These are phyloP conservation scores for Candida piceae DNA, from an alignment of 805 yeast genomes.

Conservation along the genomic window DNA sequence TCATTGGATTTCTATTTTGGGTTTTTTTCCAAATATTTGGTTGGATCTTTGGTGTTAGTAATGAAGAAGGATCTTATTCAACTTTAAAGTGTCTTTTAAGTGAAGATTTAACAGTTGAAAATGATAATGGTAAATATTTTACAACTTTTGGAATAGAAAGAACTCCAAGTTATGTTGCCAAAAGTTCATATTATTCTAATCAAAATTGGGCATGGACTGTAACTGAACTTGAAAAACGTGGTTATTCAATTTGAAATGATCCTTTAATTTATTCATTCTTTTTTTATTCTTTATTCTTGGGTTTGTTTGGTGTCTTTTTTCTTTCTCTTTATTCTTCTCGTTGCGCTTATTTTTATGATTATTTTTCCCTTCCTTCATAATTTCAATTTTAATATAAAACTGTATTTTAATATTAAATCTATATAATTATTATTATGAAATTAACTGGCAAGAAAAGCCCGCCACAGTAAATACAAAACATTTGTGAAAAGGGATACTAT, in stretches of 20 bases:
- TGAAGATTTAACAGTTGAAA: slow-evolving; percentile 40
- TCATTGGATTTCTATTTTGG: slow-evolving; percentile 75
- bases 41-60: slow-evolving; percentile 61
- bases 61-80: slow-evolving; percentile 66
- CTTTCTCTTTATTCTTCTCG: too few species aligned
- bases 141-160: slow-evolving; percentile 55
- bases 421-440: too few species aligned
- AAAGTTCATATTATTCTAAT: slow-evolving; percentile 54
- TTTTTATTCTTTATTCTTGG: too few species aligned
- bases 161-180: slow-evolving; percentile 54
- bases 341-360: too few species aligned
- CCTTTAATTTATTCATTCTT: too few species aligned
- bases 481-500: too few species aligned
- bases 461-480: too few species aligned
- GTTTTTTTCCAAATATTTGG: slow-evolving; percentile 65
- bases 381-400: too few species aligned
- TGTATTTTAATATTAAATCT: too few species aligned
- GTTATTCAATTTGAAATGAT: slow-evolving; percentile 32
- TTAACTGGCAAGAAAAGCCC: too few species aligned
- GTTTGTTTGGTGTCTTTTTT: too few species aligned
- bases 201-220: slow-evolving; percentile 80
- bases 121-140: slow-evolving; percentile 66
- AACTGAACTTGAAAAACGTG: slow-evolving; percentile 51
- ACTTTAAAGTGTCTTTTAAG: slow-evolving; percentile 60
- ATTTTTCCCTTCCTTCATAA: too few species aligned